Evolutionary conservation across 1,284 basidiomycete species (phyloP), one percentile per base, ranked within the genome.

Genomic region (Lentinula novae-zelandiae): DNA sequence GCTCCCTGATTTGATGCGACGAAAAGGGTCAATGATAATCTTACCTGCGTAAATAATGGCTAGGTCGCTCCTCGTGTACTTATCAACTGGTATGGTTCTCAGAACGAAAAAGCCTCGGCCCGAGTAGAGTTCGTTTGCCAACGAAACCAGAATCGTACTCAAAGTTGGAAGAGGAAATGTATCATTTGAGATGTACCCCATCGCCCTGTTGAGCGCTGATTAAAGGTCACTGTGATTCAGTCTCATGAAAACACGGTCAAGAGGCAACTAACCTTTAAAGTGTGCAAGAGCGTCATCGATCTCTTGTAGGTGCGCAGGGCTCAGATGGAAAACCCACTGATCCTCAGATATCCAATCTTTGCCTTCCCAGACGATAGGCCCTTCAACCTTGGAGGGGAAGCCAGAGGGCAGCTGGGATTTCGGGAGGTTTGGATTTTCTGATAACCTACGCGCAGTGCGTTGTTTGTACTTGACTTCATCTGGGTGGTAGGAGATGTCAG

Each of bases 401-500:
- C 70, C 72, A 3, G 66, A 62, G 9, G 77, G 76, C 5, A 78
- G 69, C 3, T 73, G 65, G 7, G 65, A 63, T 10, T 69, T 68
- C n/a, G 69, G 70, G 2, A 75, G 70, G 49, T 67, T 65, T 0
- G 76, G 75, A 57, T 79, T 70, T 57, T 75, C 72, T 20, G 70
- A 67, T 3, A 78, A 69, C 6, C 75, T 68, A 17, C 72, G 70
- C 1, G 71, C 72, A n/a, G 69, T 74, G 22, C 77, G 71, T 38
- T 71, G 70, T n/a, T 67, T 62, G 52, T 71, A 78, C 54, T 76
- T 77, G 17, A 64, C 69, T 51, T 72, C 67, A 53, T 77, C 72
- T 2, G 77, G 78, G 55, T 78, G 76, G 60, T 80, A 80, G 34
- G 70, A 67, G 57, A 78, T 76, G 58, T 78, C 76, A 12, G 76